Percentiles rank a stretch among this genome's conserved stretches.
phyloP scores from a whole-genome alignment of 2,329 filamentous ascomycete species.

The Exutisphaerella laricina region DNA sequence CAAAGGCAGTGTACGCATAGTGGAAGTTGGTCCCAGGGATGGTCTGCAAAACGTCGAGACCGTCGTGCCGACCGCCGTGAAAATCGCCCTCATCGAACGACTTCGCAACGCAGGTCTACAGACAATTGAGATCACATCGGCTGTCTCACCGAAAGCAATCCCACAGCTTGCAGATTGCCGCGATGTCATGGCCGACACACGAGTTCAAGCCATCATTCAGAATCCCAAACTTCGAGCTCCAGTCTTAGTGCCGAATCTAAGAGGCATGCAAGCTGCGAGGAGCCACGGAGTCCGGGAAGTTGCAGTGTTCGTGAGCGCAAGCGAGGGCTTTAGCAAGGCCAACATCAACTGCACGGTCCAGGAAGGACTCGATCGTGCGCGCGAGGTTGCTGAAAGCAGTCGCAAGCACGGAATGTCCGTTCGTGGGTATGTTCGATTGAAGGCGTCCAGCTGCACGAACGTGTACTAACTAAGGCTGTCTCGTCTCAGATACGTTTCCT shows the following conservation, averaged over 20 bases:
- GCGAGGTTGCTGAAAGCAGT: conserved; percentile 25
- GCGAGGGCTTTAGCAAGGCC: conserved; percentile 39
- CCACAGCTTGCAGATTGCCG: conserved; percentile 38
- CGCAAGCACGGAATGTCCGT: conserved; percentile 36
- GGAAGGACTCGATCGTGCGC: conserved; percentile 34
- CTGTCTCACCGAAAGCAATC: conserved; percentile 51
- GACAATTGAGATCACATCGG: conserved; percentile 49
- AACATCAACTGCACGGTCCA: conserved; percentile 41
- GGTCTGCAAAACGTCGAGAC: conserved; percentile 52
- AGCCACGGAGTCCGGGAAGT: conserved; percentile 34
- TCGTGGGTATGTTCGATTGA: too few species aligned
- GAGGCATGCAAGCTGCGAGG: conserved; percentile 53
- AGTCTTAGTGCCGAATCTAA: conserved; percentile 40
- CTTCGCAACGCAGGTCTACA: conserved; percentile 46
- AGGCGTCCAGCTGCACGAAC: too few species aligned
- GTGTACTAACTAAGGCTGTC: too few species aligned
- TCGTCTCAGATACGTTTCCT: too few species aligned
- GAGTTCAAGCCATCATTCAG: background rate
- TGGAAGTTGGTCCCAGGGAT: conserved; percentile 51
- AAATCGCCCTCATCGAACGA: conserved; percentile 45
- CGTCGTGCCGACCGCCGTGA: conserved; percentile 44
- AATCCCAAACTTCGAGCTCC: conserved; percentile 19
- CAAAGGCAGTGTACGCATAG: conserved; percentile 41
- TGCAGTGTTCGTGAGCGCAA: conserved; percentile 39
- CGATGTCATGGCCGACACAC: conserved; percentile 7